phyloP scores from a whole-genome alignment of 148 eudicot genomes.

The Vaccinium corymbosum region DNA sequence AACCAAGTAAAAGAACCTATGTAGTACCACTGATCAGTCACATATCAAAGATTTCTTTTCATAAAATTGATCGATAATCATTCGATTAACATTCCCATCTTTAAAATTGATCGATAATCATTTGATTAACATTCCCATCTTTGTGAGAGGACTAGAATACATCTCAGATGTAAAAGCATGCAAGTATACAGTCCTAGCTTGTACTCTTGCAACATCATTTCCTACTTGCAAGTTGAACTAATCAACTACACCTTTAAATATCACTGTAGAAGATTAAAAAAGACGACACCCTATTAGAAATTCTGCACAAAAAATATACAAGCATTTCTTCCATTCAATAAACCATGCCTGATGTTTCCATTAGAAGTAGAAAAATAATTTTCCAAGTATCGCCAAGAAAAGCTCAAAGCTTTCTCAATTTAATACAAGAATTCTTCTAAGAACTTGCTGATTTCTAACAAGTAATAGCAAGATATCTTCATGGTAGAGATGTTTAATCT shows the following conservation, averaged over 20 bases:
- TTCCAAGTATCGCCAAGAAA: not conserved
- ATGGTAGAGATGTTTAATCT: not conserved
- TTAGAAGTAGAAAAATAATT: not conserved
- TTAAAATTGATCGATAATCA: not conserved
- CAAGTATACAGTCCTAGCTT: not conserved
- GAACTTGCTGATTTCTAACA: not conserved
- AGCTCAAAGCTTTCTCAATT: slow-evolving; percentile 3
- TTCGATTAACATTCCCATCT: not conserved
- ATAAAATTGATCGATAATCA: not conserved
- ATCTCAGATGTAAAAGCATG: not conserved
- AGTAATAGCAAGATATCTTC: not conserved
- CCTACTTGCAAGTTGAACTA: not conserved
- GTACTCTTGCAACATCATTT: not conserved
- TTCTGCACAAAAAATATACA: not conserved
- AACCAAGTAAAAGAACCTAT: not conserved
- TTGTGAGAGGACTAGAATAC: not conserved
- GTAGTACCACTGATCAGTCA: not conserved
- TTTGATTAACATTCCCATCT: not conserved
- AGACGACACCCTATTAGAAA: not conserved
- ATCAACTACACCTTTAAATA: not conserved
- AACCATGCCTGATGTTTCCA: not conserved
- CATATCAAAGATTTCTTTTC: not conserved
- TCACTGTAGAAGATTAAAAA: not conserved
- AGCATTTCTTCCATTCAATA: not conserved
- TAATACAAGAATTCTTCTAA: not conserved